Evolutionary conservation across 2,329 filamentous ascomycete species (phyloP), one percentile per base, ranked within the genome.

Genomic region (Sordariomycetes sp.): DNA sequence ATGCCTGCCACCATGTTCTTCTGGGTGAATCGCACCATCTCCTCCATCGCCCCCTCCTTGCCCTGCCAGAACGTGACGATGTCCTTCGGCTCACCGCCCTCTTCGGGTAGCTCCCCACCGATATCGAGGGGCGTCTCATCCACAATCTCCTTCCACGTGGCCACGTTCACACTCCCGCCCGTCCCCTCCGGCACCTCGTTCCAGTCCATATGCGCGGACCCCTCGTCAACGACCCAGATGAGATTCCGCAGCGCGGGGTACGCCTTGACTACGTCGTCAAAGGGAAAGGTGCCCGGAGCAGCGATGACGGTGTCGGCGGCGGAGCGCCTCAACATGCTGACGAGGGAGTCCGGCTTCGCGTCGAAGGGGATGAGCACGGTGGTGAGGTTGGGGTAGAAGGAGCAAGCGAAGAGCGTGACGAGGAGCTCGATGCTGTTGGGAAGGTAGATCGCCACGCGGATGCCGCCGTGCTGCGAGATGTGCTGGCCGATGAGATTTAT

Each of bases 131-230:
- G 82, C 62, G 80, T 79, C 61, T 94, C 88, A 62, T 87, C 83
- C 28, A 97, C 75, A 57, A 97, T 81, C 60, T 97, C 89, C 66
- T 96, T 89, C 92, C 93, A 99, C 16, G 93, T 94, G n/a, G 86
- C 82, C 18, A 97, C 88, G 59, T 88, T 88, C 61, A 96, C 78
- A 61, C 80, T 85, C 59, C 87, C 82, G 18, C 87, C 87, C 59
- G 87, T 86, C 56, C 88, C 87, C 66, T 87, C 82, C 12, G 92
- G 91, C 2, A 92, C 83, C 68, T 93, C 89, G 65, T 90, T 92
- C 92, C 93, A 99, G 72, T 96, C 92, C 80, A 99, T 88, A 69
- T 97, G 93, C 64, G 85, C 83, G 74, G 86, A 97, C 50, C 90
- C 90, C 67, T 90, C 83, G 65, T 97, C 93, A 5, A 95, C 90